A percentile compares a stretch with the other conserved stretches of the same genome.
phyloP scores from a whole-genome alignment of 2,329 filamentous ascomycete species.

The Sporothrix pseudoabietina region DNA sequence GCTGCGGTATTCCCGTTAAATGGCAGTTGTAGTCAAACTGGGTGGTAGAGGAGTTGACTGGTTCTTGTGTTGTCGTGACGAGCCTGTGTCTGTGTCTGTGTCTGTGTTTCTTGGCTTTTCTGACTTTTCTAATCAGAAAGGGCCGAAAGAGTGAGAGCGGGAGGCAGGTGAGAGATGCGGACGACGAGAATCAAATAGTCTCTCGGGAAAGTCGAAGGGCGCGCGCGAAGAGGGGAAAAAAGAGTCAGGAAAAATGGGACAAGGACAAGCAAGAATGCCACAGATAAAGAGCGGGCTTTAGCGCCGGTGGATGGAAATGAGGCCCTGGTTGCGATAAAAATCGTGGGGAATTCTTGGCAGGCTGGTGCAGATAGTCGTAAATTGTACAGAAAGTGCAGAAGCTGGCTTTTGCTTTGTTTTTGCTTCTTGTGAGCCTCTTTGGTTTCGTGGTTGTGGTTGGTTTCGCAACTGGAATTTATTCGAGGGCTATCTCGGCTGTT shows the following conservation, averaged over 20 bases:
- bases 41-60: neutral
- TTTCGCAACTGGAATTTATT: neutral
- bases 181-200: slow-evolving; percentile 19
- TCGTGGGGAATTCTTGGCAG: slow-evolving; percentile 27
- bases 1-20: slow-evolving; percentile 11
- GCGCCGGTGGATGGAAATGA: slow-evolving; percentile 22
- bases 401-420: neutral
- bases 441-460: neutral
- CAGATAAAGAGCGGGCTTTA: slow-evolving; percentile 26
- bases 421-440: neutral
- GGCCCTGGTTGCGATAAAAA: slow-evolving; percentile 24
- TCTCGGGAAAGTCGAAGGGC: neutral
- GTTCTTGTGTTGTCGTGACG: slow-evolving; percentile 3
- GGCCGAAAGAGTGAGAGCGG: neutral
- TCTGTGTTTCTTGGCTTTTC: neutral
- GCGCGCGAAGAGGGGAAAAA: neutral
- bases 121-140: slow-evolving; percentile 12
- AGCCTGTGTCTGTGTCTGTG: neutral
- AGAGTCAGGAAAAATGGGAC: neutral
- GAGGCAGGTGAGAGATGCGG: neutral
- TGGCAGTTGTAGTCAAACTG: neutral
- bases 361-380: neutral
- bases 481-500: slow-evolving; percentile 26
- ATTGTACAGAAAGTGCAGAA: neutral
- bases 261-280: neutral